Evolutionary conservation across 1,284 basidiomycete species (phyloP).

Genomic region (Irpex sp.): DNA sequence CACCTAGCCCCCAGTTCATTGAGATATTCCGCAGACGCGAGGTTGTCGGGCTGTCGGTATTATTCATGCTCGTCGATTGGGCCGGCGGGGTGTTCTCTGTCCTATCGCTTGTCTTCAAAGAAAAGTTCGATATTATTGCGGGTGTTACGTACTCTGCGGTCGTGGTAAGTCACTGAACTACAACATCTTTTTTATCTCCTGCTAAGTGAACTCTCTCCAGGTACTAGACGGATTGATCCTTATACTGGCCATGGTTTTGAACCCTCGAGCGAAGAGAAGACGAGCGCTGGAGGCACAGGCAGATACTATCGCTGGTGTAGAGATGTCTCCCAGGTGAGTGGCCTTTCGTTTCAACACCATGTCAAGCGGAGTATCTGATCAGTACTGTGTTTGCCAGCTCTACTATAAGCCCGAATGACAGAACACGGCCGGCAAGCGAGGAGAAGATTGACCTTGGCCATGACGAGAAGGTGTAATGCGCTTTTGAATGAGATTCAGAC

Average conservation of each 20-base stretch:
- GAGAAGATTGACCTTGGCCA: background rate
- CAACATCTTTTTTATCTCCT: background rate
- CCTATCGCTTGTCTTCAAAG: background rate
- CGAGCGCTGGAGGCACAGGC: slow-evolving; percentile 14
- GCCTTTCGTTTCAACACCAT: background rate
- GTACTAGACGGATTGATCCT: slow-evolving; percentile 60
- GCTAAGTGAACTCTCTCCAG: slow-evolving; percentile 38
- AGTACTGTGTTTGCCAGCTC: background rate
- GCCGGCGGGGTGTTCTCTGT: slow-evolving; percentile 69
- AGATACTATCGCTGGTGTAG: background rate
- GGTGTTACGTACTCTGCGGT: background rate
- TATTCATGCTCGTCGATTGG: slow-evolving; percentile 71
- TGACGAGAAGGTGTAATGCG: background rate
- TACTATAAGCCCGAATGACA: background rate
- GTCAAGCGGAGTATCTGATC: background rate
- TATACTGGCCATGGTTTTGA: slow-evolving; percentile 56
- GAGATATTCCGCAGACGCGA: slow-evolving; percentile 70
- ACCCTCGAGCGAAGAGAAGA: slow-evolving; percentile 37
- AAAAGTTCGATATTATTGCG: background rate
- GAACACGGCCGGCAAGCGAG: background rate
- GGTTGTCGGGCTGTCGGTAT: slow-evolving; percentile 69
- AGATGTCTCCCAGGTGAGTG: background rate
- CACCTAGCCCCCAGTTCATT: slow-evolving; percentile 45
- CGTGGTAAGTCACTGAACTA: background rate
- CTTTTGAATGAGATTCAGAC: background rate